Conservation (phyloP, 495 filamentous ascomycete genomes). For the Neurospora sp. region DNA sequence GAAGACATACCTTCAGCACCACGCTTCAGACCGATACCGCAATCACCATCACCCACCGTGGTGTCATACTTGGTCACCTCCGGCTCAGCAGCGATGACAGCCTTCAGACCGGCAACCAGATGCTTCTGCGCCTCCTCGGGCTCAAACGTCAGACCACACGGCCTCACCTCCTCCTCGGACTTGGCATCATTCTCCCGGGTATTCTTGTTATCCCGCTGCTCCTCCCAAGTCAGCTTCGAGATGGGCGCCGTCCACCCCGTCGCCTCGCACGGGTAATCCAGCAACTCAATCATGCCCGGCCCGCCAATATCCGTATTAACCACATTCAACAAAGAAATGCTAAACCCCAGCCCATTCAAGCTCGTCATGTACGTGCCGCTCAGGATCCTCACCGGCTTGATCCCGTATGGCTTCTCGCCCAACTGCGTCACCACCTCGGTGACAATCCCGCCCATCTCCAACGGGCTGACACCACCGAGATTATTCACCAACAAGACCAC, state of each 20-base stretch:
- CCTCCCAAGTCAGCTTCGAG: conserved; percentile 48
- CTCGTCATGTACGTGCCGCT: conserved; percentile 72
- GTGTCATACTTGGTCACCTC: conserved; percentile 85
- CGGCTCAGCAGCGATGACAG: conserved; percentile 66
- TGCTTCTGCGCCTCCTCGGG: conserved; percentile 42
- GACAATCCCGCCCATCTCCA: conserved; percentile 84
- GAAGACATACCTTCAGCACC: conserved; percentile 63
- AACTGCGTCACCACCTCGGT: conserved; percentile 81
- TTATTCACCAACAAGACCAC: conserved; percentile 84
- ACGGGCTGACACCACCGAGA: conserved; percentile 76
- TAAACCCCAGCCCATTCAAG: conserved; percentile 88
- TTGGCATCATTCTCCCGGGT: conserved; percentile 30
- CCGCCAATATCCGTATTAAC: conserved; percentile 70
- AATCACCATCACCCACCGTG: conserved; percentile 91
- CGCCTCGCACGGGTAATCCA: conserved; percentile 78
- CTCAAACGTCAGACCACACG: conserved; percentile 58
- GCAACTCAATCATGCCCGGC: conserved; percentile 71
- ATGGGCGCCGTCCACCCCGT: conserved; percentile 77
- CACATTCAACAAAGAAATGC: conserved; percentile 71
- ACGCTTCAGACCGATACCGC: conserved; percentile 78
- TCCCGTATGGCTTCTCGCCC: conserved; percentile 44
- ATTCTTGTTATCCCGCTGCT: conserved; percentile 27
- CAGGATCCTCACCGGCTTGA: conserved; percentile 60
- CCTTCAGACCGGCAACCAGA: conserved; percentile 56
- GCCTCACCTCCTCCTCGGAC: conserved; percentile 36